phyloP scores from a whole-genome alignment of 768 basidiomycete genomes.

The Wakefieldia striispora region DNA sequence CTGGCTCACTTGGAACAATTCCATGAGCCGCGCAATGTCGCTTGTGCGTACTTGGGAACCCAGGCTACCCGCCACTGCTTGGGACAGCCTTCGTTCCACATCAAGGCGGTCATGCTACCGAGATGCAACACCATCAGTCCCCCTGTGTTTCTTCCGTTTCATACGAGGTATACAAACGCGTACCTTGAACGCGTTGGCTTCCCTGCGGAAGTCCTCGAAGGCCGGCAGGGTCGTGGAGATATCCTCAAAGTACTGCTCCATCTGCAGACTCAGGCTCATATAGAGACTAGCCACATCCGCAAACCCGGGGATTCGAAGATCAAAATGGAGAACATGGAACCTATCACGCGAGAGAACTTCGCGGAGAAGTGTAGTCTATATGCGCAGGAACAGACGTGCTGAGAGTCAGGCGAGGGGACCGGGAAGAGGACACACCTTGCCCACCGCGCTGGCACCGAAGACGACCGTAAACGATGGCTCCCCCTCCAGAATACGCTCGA shows the following conservation, averaged over 20 bases:
- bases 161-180: background rate
- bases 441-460: constrained; percentile 78
- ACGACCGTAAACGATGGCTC: constrained; percentile 80
- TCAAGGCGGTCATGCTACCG: constrained; percentile 71
- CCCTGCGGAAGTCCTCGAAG: constrained; percentile 69
- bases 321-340: constrained; percentile 82
- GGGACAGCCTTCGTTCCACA: constrained; percentile 60
- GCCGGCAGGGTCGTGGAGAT: constrained; percentile 59
- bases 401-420: constrained; percentile 1
- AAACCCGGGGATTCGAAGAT: constrained; percentile 81
- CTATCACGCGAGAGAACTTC: constrained; percentile 67
- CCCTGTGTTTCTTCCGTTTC: background rate
- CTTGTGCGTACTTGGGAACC: constrained; percentile 64
- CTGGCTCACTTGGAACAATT: constrained; percentile 69
- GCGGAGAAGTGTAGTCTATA: constrained; percentile 71
- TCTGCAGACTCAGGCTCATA: constrained; percentile 71
- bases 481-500: constrained; percentile 61
- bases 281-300: constrained; percentile 79
- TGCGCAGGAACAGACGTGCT: background rate
- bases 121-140: constrained; percentile 4
- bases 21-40: constrained; percentile 82
- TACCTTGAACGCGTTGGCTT: constrained; percentile 80
- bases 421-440: constrained; percentile 53
- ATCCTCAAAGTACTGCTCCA: constrained; percentile 76
- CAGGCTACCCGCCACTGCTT: constrained; percentile 39